Percentiles rank a stretch among this genome's conserved stretches.
Evolutionary conservation across 352 stramenopile genomes (phyloP).

Genomic region (Halophytophthora batemanensis): DNA sequence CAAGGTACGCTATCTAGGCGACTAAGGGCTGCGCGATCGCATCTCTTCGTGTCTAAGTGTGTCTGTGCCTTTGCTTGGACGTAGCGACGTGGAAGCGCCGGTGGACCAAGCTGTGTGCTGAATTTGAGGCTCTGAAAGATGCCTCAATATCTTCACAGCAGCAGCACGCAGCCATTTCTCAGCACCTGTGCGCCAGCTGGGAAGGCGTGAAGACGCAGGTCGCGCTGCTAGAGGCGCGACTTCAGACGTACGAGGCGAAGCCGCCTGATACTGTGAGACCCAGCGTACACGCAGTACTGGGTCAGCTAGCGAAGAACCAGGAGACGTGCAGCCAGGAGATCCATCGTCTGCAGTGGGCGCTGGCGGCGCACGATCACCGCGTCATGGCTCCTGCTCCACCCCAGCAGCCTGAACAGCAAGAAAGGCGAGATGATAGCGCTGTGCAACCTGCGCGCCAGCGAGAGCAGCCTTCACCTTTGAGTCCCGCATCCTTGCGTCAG

Average conservation of each 20-base stretch:
- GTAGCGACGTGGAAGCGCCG: conserved; percentile 1
- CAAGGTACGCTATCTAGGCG: conserved; percentile 1
- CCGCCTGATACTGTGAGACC: background rate
- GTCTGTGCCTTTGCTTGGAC: background rate
- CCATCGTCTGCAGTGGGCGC: conserved; percentile 4
- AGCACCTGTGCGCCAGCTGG: conserved; percentile 5
- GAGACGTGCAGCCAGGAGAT: conserved; percentile 8
- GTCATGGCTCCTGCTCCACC: background rate
- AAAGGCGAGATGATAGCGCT: too few species aligned
- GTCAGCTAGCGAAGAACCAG: conserved; percentile 9
- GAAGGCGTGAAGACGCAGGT: conserved; percentile 2
- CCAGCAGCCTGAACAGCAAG: background rate
- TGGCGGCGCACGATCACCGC: conserved; percentile 11
- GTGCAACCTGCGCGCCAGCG: background rate
- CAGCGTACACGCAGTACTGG: conserved; percentile 2
- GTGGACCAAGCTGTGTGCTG: conserved; percentile 10
- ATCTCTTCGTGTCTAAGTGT: too few species aligned
- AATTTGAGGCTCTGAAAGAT: conserved; percentile 10
- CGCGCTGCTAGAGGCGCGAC: background rate
- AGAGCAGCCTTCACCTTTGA: background rate
- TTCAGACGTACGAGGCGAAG: background rate
- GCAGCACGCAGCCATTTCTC: conserved; percentile 1
- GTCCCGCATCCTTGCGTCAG: conserved; percentile 13
- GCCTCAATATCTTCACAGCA: conserved; percentile 5
- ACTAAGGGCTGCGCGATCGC: too few species aligned